Base-by-base conservation (phyloP, 768 basidiomycete genomes). In the Clitopilus hobsonii region DNA sequence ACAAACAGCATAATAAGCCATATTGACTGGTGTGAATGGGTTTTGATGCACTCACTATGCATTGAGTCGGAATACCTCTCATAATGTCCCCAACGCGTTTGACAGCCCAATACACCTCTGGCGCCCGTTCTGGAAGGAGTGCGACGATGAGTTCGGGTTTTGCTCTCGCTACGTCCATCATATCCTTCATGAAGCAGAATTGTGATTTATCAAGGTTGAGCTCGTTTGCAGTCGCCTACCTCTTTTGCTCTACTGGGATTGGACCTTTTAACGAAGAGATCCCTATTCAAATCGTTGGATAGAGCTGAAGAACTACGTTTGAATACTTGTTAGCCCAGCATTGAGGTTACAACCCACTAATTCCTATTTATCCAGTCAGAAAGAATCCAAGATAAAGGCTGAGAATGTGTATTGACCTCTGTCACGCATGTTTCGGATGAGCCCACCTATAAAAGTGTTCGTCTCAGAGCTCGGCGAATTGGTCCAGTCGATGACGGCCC, bases 61-160 rank as follows among this genome's bases (percentile, higher is more conserved):
- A 87, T 49, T 88, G 86, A 0, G 86, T 87, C 0, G 78, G 75
- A 1, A 86, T 75, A 11, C 87, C 86, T n/a, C 20, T 74, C 69
- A 50, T 78, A 73, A 68, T 82, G 76, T 63, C 56, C 5, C 67
- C 63, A 49, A 63, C 69, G 20, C 67, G 56, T 52, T 73, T 73
- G 18, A 71, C 62, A 13, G 57, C 57, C 6, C 58, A 58, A 45
- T 72, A 71, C 6, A 65, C 51, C 0, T 61, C 58, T 6, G 65
- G 60, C n/a, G 66, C 70, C 16, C 61, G 62, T 13, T 72, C 71
- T 1, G 65, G 67, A 6, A 73, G 61, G 25, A 73, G 60, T 18
- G 6, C 38, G 6, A 41, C 18, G n/a, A 41, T 20, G 6, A 41
- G n/a, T 6, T 41, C 38, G 38, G 38, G 38, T 7, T 8, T 41